Conservation (phyloP, 768 basidiomycete species). For the Coprinellus micaceus region DNA sequence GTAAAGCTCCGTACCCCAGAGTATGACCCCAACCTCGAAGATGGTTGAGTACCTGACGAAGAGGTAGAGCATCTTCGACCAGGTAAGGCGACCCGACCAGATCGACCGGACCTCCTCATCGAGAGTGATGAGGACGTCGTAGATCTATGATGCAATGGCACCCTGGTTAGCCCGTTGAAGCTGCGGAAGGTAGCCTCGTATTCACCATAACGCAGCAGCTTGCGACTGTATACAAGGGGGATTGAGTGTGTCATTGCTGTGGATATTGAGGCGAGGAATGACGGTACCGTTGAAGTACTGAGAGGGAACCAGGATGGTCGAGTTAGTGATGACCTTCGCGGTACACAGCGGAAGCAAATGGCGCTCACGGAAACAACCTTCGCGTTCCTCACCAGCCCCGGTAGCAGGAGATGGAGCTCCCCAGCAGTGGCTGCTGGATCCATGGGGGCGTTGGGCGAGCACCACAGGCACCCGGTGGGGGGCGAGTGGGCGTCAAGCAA, state of each 20-base stretch:
- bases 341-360: too few species aligned
- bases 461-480: neutral
- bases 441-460: neutral
- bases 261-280: neutral
- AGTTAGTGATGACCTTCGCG: too few species aligned
- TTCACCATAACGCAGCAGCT: conserved; percentile 6
- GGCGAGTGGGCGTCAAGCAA: too few species aligned
- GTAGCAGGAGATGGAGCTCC: neutral
- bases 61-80: conserved; percentile 17
- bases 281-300: conserved; percentile 4
- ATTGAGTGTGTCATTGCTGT: too few species aligned
- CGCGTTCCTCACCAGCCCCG: neutral
- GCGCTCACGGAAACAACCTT: conserved; percentile 3
- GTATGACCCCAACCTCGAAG: conserved; percentile 18
- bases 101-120: conserved; percentile 16
- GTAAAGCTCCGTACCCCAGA: conserved; percentile 18
- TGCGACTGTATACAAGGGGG: neutral
- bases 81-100: conserved; percentile 16
- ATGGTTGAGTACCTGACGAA: conserved; percentile 20
- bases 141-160: conserved; percentile 12
- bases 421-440: neutral
- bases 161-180: too few species aligned
- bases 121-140: conserved; percentile 17
- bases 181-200: neutral
- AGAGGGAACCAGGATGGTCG: neutral